phyloP scores from a whole-genome alignment of 768 basidiomycete genomes.

The Epithele typhae region DNA sequence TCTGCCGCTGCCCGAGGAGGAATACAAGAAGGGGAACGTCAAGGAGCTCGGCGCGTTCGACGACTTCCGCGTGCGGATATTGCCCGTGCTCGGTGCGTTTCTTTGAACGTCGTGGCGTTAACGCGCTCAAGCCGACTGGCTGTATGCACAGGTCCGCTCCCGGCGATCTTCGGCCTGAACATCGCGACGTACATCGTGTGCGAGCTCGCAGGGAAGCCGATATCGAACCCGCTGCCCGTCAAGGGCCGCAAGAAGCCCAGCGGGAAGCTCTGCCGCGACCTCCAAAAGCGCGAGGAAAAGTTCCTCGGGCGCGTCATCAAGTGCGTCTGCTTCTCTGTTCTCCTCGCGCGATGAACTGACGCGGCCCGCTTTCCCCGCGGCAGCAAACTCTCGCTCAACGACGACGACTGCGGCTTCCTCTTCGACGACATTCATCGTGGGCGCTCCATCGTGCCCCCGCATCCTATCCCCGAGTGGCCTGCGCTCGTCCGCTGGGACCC shows the following conservation, averaged over 20 bases:
- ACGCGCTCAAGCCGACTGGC: neutral
- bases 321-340: conserved; percentile 32
- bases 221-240: conserved; percentile 78
- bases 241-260: conserved; percentile 85
- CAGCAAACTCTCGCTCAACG: conserved; percentile 75
- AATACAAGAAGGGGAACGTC: conserved; percentile 85
- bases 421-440: conserved; percentile 87
- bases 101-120: neutral
- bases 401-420: conserved; percentile 77
- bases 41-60: conserved; percentile 88
- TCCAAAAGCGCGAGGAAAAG: conserved; percentile 72
- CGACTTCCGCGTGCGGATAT: conserved; percentile 89
- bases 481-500: conserved; percentile 82
- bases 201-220: conserved; percentile 79
- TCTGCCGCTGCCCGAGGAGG: conserved; percentile 86
- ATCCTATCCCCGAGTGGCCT: conserved; percentile 67
- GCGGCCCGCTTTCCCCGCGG: neutral
- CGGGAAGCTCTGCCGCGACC: conserved; percentile 69
- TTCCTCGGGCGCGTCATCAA: conserved; percentile 53
- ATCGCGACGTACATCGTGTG: conserved; percentile 87
- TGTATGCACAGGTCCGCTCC: conserved; percentile 62
- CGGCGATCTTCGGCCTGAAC: conserved; percentile 87
- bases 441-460: conserved; percentile 74
- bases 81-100: conserved; percentile 79
- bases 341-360: neutral